Conservation (phyloP, 257 asterid species). For the Nyctanthes arbortristis region DNA sequence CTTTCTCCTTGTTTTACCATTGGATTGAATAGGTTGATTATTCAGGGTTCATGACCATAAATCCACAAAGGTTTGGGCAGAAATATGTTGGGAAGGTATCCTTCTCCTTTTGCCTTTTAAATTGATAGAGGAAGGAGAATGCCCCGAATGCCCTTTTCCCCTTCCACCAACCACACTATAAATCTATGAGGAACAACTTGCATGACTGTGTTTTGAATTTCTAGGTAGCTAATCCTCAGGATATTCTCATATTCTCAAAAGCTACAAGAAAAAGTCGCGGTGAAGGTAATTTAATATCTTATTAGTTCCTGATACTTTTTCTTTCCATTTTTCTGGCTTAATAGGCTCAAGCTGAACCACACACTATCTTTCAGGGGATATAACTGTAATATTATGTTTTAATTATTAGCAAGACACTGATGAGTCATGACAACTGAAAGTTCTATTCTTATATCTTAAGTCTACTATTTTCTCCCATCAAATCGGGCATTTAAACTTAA, state of each 20-base stretch:
- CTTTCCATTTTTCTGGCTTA: constrained; percentile 16
- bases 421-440: constrained; percentile 14
- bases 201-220: constrained; percentile 22
- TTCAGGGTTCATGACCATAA: constrained; percentile 97
- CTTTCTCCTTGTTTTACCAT: constrained; percentile 24
- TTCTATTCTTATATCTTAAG: not conserved
- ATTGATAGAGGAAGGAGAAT: not conserved
- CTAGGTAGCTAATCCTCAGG: constrained; percentile 99
- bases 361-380: constrained; percentile 21
- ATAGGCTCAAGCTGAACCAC: constrained; percentile 9
- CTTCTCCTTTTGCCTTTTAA: not conserved
- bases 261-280: constrained; percentile 59
- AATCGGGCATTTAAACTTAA: constrained; percentile 10
- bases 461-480: not conserved
- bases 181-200: not conserved
- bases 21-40: constrained; percentile 79
- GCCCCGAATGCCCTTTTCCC: not conserved
- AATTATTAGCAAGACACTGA: not conserved
- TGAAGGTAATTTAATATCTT: constrained; percentile 52
- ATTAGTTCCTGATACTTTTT: constrained; percentile 9
- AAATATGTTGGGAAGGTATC: constrained; percentile 95
- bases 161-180: not conserved
- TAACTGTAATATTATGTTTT: constrained; percentile 10
- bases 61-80: constrained; percentile 96
- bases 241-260: constrained; percentile 94